Evolutionary conservation across 768 basidiomycete genomes (phyloP), one percentile per base, ranked within the genome.

Genomic region (Flagelloscypha sp.): DNA sequence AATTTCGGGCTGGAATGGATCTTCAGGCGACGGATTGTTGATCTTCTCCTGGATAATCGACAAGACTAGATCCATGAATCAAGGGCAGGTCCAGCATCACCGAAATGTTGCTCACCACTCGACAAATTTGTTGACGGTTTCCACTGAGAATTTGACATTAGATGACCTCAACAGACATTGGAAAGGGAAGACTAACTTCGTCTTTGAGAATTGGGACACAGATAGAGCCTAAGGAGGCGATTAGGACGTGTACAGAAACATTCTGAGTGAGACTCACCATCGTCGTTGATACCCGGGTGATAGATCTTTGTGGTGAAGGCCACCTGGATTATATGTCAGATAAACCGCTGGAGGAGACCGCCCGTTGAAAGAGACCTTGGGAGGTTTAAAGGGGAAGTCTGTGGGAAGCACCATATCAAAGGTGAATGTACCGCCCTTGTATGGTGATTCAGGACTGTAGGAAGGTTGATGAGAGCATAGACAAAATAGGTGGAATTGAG

Each of bases 321-420:
- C 27, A 90, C 84, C 86, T 89, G 41, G 31, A 35, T 10, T 49
- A 48, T 46, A 19, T 35, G 25, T 36, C 17, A 27, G 27, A 27
- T 22, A 42, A 16, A 41, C 32, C 21, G 10, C 18, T 10, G 24
- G 18, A 23, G 21, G 15, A 35, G 11, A 25, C 18, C 31, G 25
- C 24, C 9, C 10, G 41, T 24, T 46, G 11, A 3, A 13, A 19
- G 8, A 29, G 33, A 17, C 85, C 38, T 69, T 66, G 24, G 87
- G 87, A 3, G 88, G 75, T 57, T 90, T 89, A 74, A 90, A 90
- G 6, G 88, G 87, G 46, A 80, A 90, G 55, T 74, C 80, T n/a
- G 66, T 48, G 1, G 87, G 84, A n/a, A 90, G 63, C n/a, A 62
- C 58, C 9, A 89, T 53, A 24, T 59, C 78, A 56, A 88, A 88